Evolutionary conservation across 1,139 yeast genomes (phyloP), one percentile per base, ranked within the genome.

Genomic region (Suhomyces wounanorum): DNA sequence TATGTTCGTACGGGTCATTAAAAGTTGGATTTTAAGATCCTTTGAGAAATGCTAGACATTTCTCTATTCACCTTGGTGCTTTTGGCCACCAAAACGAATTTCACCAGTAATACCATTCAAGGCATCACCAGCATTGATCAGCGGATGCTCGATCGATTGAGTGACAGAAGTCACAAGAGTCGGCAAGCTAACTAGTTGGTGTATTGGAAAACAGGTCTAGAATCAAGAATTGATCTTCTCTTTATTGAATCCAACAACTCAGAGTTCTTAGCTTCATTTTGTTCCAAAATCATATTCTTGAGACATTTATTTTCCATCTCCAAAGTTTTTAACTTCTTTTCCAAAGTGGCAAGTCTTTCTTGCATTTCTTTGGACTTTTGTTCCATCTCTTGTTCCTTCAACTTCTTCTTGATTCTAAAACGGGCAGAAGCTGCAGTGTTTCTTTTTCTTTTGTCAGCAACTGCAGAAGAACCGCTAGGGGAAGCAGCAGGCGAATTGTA

Each of bases 261-360:
- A 41, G 63, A 59, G 59, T 73, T 73, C 58, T 72, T 71, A 52
- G 72, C 67, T 57, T 79, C 83, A 59, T 64, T 65, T 62, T 79
- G 78, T 59, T 79, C 78, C 45, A 78, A 66, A 25, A 81, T 74
- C 58, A 81, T 65, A 55, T 73, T 75, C 62, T 75, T 77, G 52
- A 81, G 76, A 70, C 94, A 78, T 62, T 83, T 82, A 73, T 90
- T 90, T 69, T 90, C 97, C 87, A 87, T 84, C 68, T 89, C 95
- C 55, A 80, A 63, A 33, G 78, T 72, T 60, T 72, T 73, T 55
- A 81, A 70, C 55, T 73, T 75, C 58, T 69, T 68, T 56, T 79
- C 82, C 55, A 78, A 72, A 9, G 54, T 52, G 18, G 59, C 59
- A 35, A 80, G 73, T 52, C 66, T 67, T 26, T 70, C 77, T 56